These are phyloP conservation scores for Pterulicium gracile DNA, from an alignment of 1,284 basidiomycete species.

Conservation along the genomic window DNA sequence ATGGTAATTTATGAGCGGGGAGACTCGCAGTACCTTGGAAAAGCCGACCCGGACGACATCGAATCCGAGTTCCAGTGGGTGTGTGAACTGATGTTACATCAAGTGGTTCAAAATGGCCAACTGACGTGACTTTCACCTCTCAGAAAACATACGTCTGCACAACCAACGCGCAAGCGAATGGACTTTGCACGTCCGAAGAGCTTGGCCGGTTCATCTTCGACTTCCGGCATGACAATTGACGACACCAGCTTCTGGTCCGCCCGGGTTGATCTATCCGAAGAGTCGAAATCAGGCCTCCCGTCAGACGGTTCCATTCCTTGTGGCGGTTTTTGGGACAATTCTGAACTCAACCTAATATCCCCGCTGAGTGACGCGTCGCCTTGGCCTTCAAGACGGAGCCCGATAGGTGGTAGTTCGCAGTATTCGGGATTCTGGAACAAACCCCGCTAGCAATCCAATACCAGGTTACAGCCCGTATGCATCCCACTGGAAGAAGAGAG, in stretches of 20 bases:
- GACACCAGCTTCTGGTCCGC: conserved; percentile 77
- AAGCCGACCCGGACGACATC: conserved; percentile 44
- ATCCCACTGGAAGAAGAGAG: background rate
- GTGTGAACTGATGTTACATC: too few species aligned
- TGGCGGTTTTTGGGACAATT: conserved; percentile 45
- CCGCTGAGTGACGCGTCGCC: conserved; percentile 35
- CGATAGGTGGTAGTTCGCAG: too few species aligned
- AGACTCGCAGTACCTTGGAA: conserved; percentile 80
- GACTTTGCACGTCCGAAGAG: conserved; percentile 57
- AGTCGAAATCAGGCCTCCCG: conserved; percentile 11
- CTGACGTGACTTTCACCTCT: too few species aligned
- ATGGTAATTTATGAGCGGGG: conserved; percentile 94
- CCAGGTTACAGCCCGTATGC: background rate
- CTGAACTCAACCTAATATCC: conserved; percentile 44
- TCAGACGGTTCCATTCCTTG: conserved; percentile 11
- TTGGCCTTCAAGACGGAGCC: conserved; percentile 23
- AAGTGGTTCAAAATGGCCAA: too few species aligned
- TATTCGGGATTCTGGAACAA: too few species aligned
- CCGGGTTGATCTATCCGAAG: conserved; percentile 42
- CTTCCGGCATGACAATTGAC: conserved; percentile 45
- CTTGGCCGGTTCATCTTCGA: conserved; percentile 82
- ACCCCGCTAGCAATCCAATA: conserved; percentile 12
- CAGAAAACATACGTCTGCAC: conserved; percentile 94
- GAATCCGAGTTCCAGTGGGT: conserved; percentile 61
- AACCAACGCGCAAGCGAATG: conserved; percentile 54